A percentile compares a stretch with the other conserved stretches of the same genome.
Evolutionary conservation across 2,329 filamentous ascomycete species (phyloP).

Genomic region (Colletotrichum sp.): DNA sequence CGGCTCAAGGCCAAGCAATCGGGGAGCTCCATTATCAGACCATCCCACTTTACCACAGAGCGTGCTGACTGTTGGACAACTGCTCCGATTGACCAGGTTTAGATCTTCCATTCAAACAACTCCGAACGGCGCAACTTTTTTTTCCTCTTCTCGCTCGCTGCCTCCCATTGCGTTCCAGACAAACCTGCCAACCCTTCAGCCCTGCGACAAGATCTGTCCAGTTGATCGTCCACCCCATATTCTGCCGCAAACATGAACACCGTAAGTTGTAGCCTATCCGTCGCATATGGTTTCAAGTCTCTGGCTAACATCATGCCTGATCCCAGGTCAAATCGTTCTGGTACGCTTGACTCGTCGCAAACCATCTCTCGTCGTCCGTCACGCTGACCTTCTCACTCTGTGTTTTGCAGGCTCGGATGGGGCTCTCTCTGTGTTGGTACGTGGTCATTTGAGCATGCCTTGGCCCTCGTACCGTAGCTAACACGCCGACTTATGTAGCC

Average conservation of each 20-base stretch:
- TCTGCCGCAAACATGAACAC: constrained; percentile 55
- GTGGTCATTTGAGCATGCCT: constrained; percentile 28
- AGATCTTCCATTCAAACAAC: background rate
- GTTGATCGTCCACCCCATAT: background rate
- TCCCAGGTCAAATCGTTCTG: constrained; percentile 69
- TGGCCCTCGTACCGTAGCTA: constrained; percentile 7
- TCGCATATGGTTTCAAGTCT: constrained; percentile 20
- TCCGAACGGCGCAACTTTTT: background rate
- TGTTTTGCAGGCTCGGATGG: constrained; percentile 79
- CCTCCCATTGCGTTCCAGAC: background rate
- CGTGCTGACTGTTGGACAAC: background rate
- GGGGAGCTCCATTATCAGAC: constrained; percentile 19
- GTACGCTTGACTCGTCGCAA: constrained; percentile 42
- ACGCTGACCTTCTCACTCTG: constrained; percentile 14
- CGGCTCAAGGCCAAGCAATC: constrained; percentile 6
- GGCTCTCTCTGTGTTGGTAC: constrained; percentile 83
- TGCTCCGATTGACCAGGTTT: constrained; percentile 9
- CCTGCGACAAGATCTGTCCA: background rate
- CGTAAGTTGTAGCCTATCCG: constrained; percentile 40
- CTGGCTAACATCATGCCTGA: constrained; percentile 19
- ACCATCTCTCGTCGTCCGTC: background rate
- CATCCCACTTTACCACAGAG: constrained; percentile 21
- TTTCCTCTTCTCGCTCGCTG: background rate
- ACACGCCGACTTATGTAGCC: constrained; percentile 52
- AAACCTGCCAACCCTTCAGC: background rate